These are phyloP conservation scores for Neonectria hederae DNA, from an alignment of 2,329 filamentous ascomycete genomes.

Conservation along the genomic window DNA sequence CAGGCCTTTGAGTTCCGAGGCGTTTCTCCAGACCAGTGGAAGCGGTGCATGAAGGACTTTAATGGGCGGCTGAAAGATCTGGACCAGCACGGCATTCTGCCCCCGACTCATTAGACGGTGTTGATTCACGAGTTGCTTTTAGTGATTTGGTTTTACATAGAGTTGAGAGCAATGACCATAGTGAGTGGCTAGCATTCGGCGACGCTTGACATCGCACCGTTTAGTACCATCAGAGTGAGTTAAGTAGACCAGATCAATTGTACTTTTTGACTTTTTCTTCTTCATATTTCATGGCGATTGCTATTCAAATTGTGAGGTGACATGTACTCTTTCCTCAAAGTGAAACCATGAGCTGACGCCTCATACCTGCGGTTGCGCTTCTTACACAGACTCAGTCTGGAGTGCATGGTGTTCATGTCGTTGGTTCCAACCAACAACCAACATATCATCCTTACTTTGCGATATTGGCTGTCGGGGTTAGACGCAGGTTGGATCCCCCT, in stretches of 20 bases:
- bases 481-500: neutral
- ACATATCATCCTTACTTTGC: no score
- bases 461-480: neutral
- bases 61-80: conserved; percentile 28
- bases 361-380: neutral
- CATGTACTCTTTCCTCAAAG: neutral
- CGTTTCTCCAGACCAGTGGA: conserved; percentile 23
- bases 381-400: neutral
- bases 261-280: neutral
- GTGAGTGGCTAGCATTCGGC: neutral
- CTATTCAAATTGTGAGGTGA: neutral
- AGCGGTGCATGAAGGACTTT: conserved; percentile 30
- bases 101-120: neutral
- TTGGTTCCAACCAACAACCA: neutral
- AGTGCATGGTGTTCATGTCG: neutral
- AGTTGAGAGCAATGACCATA: neutral
- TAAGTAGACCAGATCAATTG: neutral
- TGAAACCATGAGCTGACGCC: neutral
- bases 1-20: conserved; percentile 27
- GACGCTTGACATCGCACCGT: neutral
- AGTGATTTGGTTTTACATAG: neutral
- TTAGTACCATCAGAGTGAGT: neutral
- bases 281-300: neutral
- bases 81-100: conserved; percentile 33
- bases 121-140: no score